Percentiles rank a stretch among this genome's conserved stretches.
These are phyloP conservation scores for Ceratobasidium sp. DNA, from an alignment of 1,284 basidiomycete genomes.

Conservation along the genomic window DNA sequence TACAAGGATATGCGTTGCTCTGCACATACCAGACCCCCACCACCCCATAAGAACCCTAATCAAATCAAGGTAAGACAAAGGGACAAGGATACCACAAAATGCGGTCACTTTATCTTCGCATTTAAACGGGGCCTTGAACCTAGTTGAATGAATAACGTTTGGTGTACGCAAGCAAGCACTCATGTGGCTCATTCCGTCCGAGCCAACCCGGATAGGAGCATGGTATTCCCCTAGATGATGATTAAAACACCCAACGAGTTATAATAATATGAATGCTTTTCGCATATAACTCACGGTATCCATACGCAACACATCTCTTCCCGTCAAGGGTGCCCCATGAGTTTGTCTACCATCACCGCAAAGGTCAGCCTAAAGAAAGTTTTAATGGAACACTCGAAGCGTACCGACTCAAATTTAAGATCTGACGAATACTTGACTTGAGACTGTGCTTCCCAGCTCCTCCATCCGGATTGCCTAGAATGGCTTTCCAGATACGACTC, in stretches of 20 bases:
- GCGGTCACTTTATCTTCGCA: conserved; percentile 21
- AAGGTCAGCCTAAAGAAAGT: not conserved
- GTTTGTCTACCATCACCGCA: not conserved
- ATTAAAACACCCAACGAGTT: not conserved
- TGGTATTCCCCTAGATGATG: conserved; percentile 6
- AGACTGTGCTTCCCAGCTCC: conserved; percentile 13
- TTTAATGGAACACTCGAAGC: too few relatives aligned
- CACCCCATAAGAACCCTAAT: too few relatives aligned
- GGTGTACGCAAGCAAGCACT: conserved; percentile 13
- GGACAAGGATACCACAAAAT: too few relatives aligned
- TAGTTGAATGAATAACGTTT: not conserved
- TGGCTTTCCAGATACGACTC: not conserved
- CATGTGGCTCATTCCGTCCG: conserved; percentile 1
- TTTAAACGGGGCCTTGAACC: conserved; percentile 26
- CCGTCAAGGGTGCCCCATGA: not conserved
- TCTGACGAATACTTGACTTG: not conserved
- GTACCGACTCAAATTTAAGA: not conserved
- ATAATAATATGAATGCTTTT: too few relatives aligned
- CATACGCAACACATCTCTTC: conserved; percentile 29
- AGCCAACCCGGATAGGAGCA: conserved; percentile 21
- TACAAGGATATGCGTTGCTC: conserved; percentile 23
- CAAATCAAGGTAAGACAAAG: too few relatives aligned
- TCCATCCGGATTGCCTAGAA: conserved; percentile 16
- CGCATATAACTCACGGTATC: conserved; percentile 27
- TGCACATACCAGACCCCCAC: conserved; percentile 29